phyloP scores from a whole-genome alignment of 1,139 yeast species.

The Scheffersomyces segobiensis region DNA sequence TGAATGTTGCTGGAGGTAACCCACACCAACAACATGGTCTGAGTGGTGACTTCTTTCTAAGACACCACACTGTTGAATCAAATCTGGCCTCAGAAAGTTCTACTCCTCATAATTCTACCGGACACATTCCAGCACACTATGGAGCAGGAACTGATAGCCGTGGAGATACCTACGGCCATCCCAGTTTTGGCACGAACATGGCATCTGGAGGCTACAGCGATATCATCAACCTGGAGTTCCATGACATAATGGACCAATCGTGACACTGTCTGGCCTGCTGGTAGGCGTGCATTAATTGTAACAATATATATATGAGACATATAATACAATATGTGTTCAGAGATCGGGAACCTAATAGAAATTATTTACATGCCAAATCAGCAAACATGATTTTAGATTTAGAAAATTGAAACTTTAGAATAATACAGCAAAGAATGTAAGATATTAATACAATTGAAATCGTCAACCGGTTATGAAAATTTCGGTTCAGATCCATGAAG shows the following conservation, averaged over 20 bases:
- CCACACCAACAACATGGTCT: slow-evolving; percentile 19
- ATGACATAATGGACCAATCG: slow-evolving; percentile 28
- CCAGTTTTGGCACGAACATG: neutral
- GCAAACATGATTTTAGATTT: neutral
- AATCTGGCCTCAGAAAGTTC: neutral
- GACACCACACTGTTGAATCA: slow-evolving; percentile 2
- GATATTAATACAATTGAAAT: neutral
- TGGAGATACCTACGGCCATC: slow-evolving; percentile 3
- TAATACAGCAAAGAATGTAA: neutral
- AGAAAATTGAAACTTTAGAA: neutral
- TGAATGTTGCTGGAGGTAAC: slow-evolving; percentile 30
- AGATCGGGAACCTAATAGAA: neutral
- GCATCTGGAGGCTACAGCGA: slow-evolving; percentile 34
- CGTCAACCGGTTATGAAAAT: neutral
- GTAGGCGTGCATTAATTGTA: neutral
- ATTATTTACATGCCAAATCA: neutral
- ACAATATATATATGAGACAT: neutral
- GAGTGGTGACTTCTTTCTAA: slow-evolving; percentile 6
- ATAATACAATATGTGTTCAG: slow-evolving; percentile 2
- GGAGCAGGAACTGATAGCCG: neutral
- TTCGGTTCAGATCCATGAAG: neutral
- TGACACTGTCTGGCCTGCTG: neutral
- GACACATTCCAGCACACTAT: neutral
- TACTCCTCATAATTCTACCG: neutral
- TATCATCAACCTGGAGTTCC: slow-evolving; percentile 42